Evolutionary conservation across 306 rosid genomes (phyloP), one percentile per base, ranked within the genome.

Genomic region (Morella rubra): DNA sequence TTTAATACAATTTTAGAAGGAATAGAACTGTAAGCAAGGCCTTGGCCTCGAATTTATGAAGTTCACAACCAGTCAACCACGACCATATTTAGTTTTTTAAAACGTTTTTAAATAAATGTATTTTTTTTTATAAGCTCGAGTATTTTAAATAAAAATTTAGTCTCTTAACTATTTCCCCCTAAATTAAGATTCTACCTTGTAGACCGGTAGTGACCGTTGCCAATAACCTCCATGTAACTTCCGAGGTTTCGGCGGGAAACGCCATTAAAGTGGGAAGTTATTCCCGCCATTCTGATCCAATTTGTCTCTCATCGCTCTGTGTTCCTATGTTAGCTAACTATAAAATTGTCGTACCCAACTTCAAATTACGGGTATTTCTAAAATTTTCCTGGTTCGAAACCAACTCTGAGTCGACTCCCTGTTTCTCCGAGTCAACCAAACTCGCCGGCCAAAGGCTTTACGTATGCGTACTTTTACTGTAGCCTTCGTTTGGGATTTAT

Each of bases 271-370:
- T 71, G 77, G 76, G 51, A 22, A 37, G 22, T 73, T 47, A 64
- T 82, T 88, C 92, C 84, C 88, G 88, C 92, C 92, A 82, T 49
- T 52, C 59, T 76, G 56, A 8, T 52, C 54, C 22, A 73, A 61
- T 74, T 73, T 32, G 40, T 47, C 53, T 14, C 22, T 50, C 42
- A 37, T 2, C 16, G 0, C 6, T 0, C 5, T 44, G 4, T 8
- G 22, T 8, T 41, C 40, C 6, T 20, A 69, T 14, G 9, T 5
- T 2, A 7, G 8, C 10, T 5, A 0, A 6, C 52, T 49, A 9
- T 49, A 69, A 22, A 50, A 32, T 11, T 13, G 44, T 8, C 40
- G 16, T 13, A 16, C 40, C 12, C 0, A 32, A 9, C 50, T 37
- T 40, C 22, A 51, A 27, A 41, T 16, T 4, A 1, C 22, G 47